Base-by-base conservation (phyloP, 768 basidiomycete species). In the Suillus cothurnatus region DNA sequence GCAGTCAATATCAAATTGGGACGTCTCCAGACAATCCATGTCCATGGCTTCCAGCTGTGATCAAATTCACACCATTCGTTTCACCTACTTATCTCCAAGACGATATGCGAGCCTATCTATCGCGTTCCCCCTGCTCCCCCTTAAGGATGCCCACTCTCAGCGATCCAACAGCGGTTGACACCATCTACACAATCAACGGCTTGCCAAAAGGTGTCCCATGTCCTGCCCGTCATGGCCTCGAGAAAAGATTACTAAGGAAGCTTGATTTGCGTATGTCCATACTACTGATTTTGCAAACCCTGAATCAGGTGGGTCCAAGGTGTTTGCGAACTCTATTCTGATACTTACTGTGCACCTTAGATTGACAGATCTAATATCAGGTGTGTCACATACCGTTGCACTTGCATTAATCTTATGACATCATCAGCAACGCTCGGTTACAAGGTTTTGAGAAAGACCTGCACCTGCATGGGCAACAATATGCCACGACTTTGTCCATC, bases 391-490 rank as follows among this genome's bases (percentile, higher is more conserved):
- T 12, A 32, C 12, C 19, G 21, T 21, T n/a, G 53, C n/a, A 32
- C 53, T 55, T 32, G 21, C 11, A 11, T 55, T 6, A 12, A 55
- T n/a, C 21, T 55, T 11, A 32, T 32, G 31, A 21, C 31, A 5
- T 32, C 21, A 15, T 50, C 23, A 67, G 66, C 31, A 39, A 58
- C 53, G 73, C 73, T 17, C 69, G 73, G n/a, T 67, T 74, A 14
- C 67, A 72, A 65, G 73, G 73, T 50, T 66, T 74, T 28, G 67
- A 74, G 53, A 23, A 59, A 21, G 73, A 74, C 57, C 63, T 74
- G 41, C 68, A 71, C 36, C 68, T 74, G 23, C 56, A 59, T 31
- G 71, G 74, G 31, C 62, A 63, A 28, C 68, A 75, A 64, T 76
- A 67, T 50, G 58, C 72, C 2, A 71, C 74, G 15, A 58, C 64